These are phyloP conservation scores for Aspergillus steynii DNA, from an alignment of 495 filamentous ascomycete genomes.

Conservation along the genomic window DNA sequence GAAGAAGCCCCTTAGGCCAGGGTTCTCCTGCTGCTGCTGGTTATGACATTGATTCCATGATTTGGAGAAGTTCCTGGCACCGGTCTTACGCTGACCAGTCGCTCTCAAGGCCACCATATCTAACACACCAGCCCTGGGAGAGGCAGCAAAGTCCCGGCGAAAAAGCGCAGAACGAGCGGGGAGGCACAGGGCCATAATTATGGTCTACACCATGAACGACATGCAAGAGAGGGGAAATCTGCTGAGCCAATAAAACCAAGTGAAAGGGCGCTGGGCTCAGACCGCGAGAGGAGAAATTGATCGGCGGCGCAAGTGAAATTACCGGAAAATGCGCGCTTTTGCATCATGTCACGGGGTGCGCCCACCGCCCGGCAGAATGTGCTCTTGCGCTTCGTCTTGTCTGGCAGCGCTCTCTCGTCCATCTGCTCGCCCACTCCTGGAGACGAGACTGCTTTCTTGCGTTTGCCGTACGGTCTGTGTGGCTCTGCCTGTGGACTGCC, in stretches of 20 bases:
- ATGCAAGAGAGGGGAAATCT: conserved; percentile 20
- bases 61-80: conserved; percentile 44
- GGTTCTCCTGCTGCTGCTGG: conserved; percentile 36
- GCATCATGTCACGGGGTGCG: not conserved
- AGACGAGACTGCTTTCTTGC: not conserved
- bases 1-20: conserved; percentile 56
- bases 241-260: conserved; percentile 2
- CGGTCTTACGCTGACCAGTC: conserved; percentile 35
- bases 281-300: conserved; percentile 1
- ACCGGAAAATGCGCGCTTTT: not conserved
- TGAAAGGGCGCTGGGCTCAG: not conserved
- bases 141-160: conserved; percentile 31
- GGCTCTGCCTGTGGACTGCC: not conserved
- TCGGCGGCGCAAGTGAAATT: not conserved
- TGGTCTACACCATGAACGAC: conserved; percentile 31
- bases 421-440: not conserved
- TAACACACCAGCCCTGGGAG: conserved; percentile 35
- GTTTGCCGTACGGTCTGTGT: not conserved
- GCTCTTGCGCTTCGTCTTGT: not conserved
- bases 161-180: conserved; percentile 27
- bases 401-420: not conserved
- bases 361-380: conserved; percentile 33
- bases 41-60: conserved; percentile 39
- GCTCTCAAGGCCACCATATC: conserved; percentile 44
- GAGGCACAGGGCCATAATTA: conserved; percentile 45